A percentile compares a stretch with the other conserved stretches of the same genome.
phyloP scores from a whole-genome alignment of 768 basidiomycete species.

The Flagelloscypha sp. region DNA sequence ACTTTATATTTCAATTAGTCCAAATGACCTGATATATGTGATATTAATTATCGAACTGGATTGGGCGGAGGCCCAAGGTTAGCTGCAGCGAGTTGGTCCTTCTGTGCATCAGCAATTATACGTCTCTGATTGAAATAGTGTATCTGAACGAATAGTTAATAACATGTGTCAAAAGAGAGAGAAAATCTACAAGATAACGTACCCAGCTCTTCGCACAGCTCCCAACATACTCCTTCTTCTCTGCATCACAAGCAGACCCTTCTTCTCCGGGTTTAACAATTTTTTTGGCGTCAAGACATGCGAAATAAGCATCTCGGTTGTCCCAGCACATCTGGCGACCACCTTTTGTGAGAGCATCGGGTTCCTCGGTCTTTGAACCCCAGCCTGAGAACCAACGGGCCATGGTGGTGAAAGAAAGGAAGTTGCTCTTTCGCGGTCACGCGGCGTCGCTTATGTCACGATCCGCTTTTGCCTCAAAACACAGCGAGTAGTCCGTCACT shows the following conservation, averaged over 20 bases:
- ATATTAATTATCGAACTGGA: no score
- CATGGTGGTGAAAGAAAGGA: no score
- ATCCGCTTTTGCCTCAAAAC: no score
- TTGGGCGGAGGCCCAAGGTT: no score
- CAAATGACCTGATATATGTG: no score
- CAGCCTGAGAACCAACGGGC: no score
- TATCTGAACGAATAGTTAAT: constrained; percentile 41
- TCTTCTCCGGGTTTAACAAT: constrained; percentile 76
- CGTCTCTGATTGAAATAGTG: constrained; percentile 93
- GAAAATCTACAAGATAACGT: constrained; percentile 18
- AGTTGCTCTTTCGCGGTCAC: no score
- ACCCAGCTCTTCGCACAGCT: constrained; percentile 91
- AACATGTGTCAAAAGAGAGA: constrained; percentile 3
- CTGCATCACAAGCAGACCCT: constrained; percentile 43
- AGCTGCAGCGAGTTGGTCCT: constrained; percentile 60
- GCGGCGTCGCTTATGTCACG: no score
- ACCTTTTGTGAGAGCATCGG: constrained; percentile 39
- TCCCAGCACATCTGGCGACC: constrained; percentile 85
- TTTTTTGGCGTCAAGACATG: constrained; percentile 63
- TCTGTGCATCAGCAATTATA: constrained; percentile 73
- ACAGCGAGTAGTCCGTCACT: no score
- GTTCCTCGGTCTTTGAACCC: constrained; percentile 33
- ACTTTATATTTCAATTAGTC: no score
- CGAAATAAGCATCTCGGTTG: constrained; percentile 72
- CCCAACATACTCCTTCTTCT: constrained; percentile 54